These are phyloP conservation scores for Sporobolomyces roseus DNA, from an alignment of 768 basidiomycete species.

Conservation along the genomic window DNA sequence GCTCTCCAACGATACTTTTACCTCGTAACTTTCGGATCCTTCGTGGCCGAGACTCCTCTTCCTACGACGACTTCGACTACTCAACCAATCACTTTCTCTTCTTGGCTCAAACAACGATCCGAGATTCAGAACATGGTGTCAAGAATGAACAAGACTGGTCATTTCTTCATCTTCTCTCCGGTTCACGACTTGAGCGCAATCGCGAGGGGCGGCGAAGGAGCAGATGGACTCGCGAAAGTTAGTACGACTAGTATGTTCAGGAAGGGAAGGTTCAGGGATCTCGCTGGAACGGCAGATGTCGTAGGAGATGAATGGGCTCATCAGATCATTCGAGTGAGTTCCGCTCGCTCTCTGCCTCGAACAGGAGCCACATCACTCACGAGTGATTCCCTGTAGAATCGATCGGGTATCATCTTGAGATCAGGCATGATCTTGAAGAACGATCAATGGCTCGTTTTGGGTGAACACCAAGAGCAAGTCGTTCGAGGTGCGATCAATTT, in stretches of 20 bases:
- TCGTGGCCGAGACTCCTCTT: constrained; percentile 55
- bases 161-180: constrained; percentile 84
- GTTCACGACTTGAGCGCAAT: constrained; percentile 79
- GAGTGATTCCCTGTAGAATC: constrained; percentile 57
- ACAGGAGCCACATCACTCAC: no score
- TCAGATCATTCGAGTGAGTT: constrained; percentile 76
- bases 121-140: constrained; percentile 69
- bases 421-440: constrained; percentile 66
- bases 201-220: constrained; percentile 54
- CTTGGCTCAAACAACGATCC: constrained; percentile 78
- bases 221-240: constrained; percentile 54
- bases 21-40: constrained; percentile 87
- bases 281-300: constrained; percentile 69
- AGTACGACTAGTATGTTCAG: constrained; percentile 80
- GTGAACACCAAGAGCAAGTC: constrained; percentile 47
- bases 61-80: neutral
- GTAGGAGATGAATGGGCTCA: constrained; percentile 93
- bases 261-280: constrained; percentile 76
- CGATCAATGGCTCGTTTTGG: constrained; percentile 48
- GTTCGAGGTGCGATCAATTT: constrained; percentile 95
- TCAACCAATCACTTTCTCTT: constrained; percentile 57
- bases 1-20: constrained; percentile 65
- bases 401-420: constrained; percentile 87
- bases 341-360: neutral
- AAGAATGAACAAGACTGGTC: constrained; percentile 54